Evolutionary conservation across 106 monocot genomes (phyloP), one percentile per base, ranked within the genome.

Genomic region (Allium sativum): DNA sequence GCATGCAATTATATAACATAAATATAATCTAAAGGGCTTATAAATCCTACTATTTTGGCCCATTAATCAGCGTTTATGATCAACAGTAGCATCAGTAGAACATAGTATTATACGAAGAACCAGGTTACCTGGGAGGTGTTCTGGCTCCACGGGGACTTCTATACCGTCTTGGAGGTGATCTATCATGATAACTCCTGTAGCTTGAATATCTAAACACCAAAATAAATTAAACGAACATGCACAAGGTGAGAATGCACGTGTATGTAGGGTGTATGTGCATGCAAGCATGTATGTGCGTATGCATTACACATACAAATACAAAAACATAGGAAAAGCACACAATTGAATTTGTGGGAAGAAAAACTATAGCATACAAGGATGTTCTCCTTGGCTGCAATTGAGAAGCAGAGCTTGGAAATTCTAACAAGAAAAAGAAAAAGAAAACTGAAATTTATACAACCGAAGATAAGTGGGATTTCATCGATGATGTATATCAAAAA

Each of bases 101-200:
- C 16, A 42, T 14, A 6, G 15, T 45, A 57, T 55, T 15, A 10
- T 40, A 48, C 41, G 3, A 42, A 17, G 10, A 21, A 20, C 3
- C 20, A 31, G 6, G 17, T 31, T 76, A 87, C 86, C 79, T 79
- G 18, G 83, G 75, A 18, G 87, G 81, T 18, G 69, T 73, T 73
- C 75, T 81, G 60, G 74, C 70, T 76, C 90, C 79, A 44, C 75
- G 87, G 40, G 95, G 81, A 66, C 82, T 82, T 52, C 90, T 78
- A 56, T 91, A 84, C 0, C 90, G 87, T 40, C 90, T 79, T 8
- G 77, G 81, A 8, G 96, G 90, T 1, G 87, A 82, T 4, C 84
- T 77, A 7, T 87, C 84, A 61, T 67, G 78, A 50, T 82, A 91
- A 70, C 80, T 70, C 73, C 90, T 86, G 59, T 91, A 91, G 48